Conservation (phyloP, 2,329 filamentous ascomycete genomes). For the Xylariaceae sp. region DNA sequence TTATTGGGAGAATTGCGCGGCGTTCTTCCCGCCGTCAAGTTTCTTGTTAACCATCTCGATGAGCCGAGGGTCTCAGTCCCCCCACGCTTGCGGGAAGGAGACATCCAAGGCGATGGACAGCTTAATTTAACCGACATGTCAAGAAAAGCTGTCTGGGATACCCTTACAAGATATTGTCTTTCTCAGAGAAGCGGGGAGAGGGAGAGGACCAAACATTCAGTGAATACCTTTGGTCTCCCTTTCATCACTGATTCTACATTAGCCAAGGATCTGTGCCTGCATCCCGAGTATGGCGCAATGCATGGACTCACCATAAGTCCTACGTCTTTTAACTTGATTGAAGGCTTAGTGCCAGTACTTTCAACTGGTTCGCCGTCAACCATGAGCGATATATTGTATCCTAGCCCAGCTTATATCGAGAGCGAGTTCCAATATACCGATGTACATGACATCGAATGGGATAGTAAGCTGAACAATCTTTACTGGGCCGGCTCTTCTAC, state of each 20-base stretch:
- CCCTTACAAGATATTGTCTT: conserved; percentile 37
- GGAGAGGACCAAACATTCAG: neutral
- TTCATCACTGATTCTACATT: conserved; percentile 40
- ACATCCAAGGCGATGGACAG: neutral
- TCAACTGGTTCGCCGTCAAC: conserved; percentile 49
- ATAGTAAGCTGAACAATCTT: conserved; percentile 50
- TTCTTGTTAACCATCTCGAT: conserved; percentile 52
- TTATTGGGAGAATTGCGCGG: conserved; percentile 32
- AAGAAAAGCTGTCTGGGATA: conserved; percentile 35
- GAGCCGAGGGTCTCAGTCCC: conserved; percentile 48
- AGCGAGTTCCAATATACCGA: conserved; percentile 46
- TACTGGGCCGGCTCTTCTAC: conserved; percentile 63
- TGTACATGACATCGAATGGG: conserved; percentile 48
- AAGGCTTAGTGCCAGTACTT: conserved; percentile 49
- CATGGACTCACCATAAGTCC: conserved; percentile 52
- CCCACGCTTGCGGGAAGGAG: neutral
- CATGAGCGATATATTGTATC: conserved; percentile 56
- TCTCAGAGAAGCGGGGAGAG: neutral
- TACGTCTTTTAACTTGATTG: conserved; percentile 43
- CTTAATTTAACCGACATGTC: conserved; percentile 36
- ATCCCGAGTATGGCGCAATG: conserved; percentile 45
- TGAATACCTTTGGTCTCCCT: conserved; percentile 34
- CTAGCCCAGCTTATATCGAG: conserved; percentile 53
- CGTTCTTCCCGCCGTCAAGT: conserved; percentile 41
- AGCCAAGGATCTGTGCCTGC: conserved; percentile 45